Evolutionary conservation across 306 rosid species (phyloP).

Genomic region (Arachis stenosperma): DNA sequence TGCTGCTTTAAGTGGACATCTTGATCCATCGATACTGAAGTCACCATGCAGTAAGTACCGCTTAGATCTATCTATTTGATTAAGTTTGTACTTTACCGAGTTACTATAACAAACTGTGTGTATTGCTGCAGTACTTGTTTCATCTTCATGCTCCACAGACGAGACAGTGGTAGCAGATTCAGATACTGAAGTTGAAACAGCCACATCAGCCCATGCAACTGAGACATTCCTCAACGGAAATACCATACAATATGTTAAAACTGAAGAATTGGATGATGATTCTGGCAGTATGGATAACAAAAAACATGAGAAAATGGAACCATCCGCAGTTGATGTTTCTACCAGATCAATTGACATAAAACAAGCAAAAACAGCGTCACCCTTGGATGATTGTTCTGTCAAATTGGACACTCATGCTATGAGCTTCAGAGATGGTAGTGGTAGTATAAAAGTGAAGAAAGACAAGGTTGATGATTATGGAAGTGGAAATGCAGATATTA

Average conservation of each 20-base stretch:
- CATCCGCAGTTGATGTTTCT: constrained; percentile 39
- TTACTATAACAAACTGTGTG: constrained; percentile 28
- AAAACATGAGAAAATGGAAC: constrained; percentile 31
- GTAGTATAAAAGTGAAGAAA: constrained; percentile 42
- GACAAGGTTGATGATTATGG: constrained; percentile 57
- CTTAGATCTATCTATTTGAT: not conserved
- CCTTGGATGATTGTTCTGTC: constrained; percentile 40
- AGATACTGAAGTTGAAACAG: constrained; percentile 76
- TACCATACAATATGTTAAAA: constrained; percentile 36
- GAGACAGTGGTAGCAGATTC: constrained; percentile 91
- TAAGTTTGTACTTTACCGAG: constrained; percentile 11
- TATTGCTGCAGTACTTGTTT: constrained; percentile 68
- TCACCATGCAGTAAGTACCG: constrained; percentile 70
- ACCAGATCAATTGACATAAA: constrained; percentile 38
- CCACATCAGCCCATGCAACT: constrained; percentile 51
- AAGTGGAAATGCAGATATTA: constrained; percentile 49
- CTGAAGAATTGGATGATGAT: constrained; percentile 35
- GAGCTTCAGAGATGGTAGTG: constrained; percentile 42
- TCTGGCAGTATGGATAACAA: constrained; percentile 28
- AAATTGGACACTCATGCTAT: constrained; percentile 34
- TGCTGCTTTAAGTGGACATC: constrained; percentile 72
- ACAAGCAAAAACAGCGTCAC: constrained; percentile 36
- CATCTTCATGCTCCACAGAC: constrained; percentile 90
- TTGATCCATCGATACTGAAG: constrained; percentile 66
- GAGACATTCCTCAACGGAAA: constrained; percentile 38